Evolutionary conservation across 2,329 filamentous ascomycete species (phyloP).

Genomic region (Penicillium olsonii): DNA sequence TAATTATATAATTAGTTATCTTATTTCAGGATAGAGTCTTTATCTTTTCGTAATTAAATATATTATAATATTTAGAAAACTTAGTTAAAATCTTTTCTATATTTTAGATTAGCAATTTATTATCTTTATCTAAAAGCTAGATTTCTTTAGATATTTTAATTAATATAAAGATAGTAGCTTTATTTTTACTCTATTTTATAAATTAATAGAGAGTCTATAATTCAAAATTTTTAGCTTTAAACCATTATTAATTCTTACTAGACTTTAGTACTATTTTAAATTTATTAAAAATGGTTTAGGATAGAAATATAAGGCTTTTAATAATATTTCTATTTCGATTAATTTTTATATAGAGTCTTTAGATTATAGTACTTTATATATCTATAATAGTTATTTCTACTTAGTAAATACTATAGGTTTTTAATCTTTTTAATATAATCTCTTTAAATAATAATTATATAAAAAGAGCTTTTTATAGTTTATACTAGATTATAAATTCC

Average conservation of each 20-base stretch:
- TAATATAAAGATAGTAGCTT: neutral
- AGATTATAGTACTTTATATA: too few species aligned
- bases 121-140: neutral
- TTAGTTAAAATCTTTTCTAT: neutral
- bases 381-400: too few species aligned
- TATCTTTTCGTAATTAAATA: neutral
- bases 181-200: neutral
- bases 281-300: too few species aligned
- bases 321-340: too few species aligned
- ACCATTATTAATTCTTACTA: neutral
- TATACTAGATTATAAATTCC: too few species aligned
- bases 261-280: too few species aligned
- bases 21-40: neutral
- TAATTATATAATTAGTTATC: neutral
- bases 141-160: neutral
- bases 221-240: neutral
- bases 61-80: neutral
- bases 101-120: neutral
- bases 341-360: too few species aligned
- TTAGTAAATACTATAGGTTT: too few species aligned
- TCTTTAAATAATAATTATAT: too few species aligned
- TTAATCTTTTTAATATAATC: too few species aligned
- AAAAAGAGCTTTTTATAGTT: too few species aligned
- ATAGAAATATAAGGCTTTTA: too few species aligned
- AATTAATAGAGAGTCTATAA: neutral